Base-by-base conservation (phyloP, 2,329 filamentous ascomycete genomes). In the Allantophomopsis cytisporea region DNA sequence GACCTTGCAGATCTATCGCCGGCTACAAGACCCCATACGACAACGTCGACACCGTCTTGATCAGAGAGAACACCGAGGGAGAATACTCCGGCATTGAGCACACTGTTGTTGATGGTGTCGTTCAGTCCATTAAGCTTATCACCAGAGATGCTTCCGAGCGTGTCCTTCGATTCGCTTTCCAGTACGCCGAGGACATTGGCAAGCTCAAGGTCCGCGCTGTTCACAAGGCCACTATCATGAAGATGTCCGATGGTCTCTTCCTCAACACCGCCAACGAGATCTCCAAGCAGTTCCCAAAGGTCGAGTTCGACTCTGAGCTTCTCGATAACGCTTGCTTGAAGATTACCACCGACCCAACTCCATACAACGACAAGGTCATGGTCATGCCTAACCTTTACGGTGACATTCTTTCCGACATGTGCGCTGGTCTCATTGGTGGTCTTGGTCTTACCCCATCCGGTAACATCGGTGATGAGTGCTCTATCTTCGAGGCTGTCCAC, bases 171-270 rank as follows among this genome's bases (percentile, higher is more conserved):
- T 98, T 87, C 64, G 91, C 93, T 55, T 98, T 98, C 80, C 89
- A 98, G 70, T 87, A 98, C 62, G 91, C 91, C 53, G 75, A 91
- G 64, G 77, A 85, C 54, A 83, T 95, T 58, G 87, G 88, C 66
- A 84, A 85, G 72, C 88, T 79, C 61, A 95, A 95, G 83, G 89
- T 96, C 57, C 86, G 88, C 58, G 89, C 87, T 44, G 88, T 96
- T 48, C 91, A 98, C 83, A 98, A 98, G 78, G 91, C 91, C 62
- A 96, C 91, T 60, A 98, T 98, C 71, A 98, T 98, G 91, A 98
- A 98, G 80, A 94, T 95, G 85, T 89, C 83, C 60, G 91, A 98
- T 63, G 91, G 91, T 68, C 84, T 98, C 46, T 98, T 98, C 80
- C 76, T 98, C 53, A 83, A 75, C 64, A 86, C 83, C 46, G 91